These are phyloP conservation scores for Citrus sinensis DNA, from an alignment of 345 rosid species.

Conservation along the genomic window DVS_A1.0 CM039162.1:32528001-32528500, in stretches of 20 bases:
- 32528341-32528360: neutral
- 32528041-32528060: constrained; percentile 18
- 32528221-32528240: neutral
- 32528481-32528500: constrained; percentile 84
- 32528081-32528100: neutral
- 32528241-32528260: neutral
- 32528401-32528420: constrained; percentile 98
- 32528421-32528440: constrained; percentile 77
- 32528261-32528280: neutral
- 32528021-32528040: constrained; percentile 57
- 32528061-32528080: neutral
- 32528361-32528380: constrained; percentile 2
- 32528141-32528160: too few species aligned
- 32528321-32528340: neutral
- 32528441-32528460: constrained; percentile 83
- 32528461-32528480: constrained; percentile 82
- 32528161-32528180: neutral
- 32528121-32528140: neutral
- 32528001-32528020: constrained; percentile 60
- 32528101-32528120: neutral
- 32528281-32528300: neutral
- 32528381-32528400: constrained; percentile 52
- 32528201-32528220: neutral
- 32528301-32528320: neutral
- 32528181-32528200: neutral